Evolutionary conservation across 2,329 filamentous ascomycete genomes (phyloP).

Genomic region (Aspergillus ibericus): DNA sequence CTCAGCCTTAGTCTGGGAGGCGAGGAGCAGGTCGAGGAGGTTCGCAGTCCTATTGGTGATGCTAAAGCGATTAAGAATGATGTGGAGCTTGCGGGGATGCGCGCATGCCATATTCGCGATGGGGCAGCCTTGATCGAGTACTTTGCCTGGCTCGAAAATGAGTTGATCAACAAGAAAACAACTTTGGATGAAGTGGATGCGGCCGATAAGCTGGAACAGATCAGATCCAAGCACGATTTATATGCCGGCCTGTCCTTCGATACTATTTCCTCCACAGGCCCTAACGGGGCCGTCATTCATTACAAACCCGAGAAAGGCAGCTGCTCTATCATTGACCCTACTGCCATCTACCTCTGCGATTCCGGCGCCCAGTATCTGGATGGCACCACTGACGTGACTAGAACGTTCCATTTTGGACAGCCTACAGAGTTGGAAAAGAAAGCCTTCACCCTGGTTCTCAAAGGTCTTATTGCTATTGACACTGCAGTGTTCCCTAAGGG

Average conservation of each 20-base stretch:
- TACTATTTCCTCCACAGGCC: slow-evolving; percentile 91
- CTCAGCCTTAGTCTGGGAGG: slow-evolving; percentile 83
- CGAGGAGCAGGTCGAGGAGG: slow-evolving; percentile 79
- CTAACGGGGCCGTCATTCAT: slow-evolving; percentile 93
- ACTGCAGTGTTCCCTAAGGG: slow-evolving; percentile 88
- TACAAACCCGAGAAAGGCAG: slow-evolving; percentile 84
- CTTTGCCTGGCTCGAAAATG: slow-evolving; percentile 94
- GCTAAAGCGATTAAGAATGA: slow-evolving; percentile 95
- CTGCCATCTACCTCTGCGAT: slow-evolving; percentile 88
- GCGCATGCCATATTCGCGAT: slow-evolving; percentile 88
- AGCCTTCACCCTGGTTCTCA: slow-evolving; percentile 90
- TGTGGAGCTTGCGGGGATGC: slow-evolving; percentile 86
- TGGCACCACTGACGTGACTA: slow-evolving; percentile 92
- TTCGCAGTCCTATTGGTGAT: slow-evolving; percentile 82
- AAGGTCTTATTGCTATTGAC: slow-evolving; percentile 89
- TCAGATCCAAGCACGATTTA: slow-evolving; percentile 60
- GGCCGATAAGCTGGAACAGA: slow-evolving; percentile 82
- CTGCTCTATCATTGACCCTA: slow-evolving; percentile 80
- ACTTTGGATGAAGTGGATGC: slow-evolving; percentile 83
- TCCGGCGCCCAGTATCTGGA: slow-evolving; percentile 96
- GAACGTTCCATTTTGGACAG: slow-evolving; percentile 86
- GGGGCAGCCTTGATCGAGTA: slow-evolving; percentile 88
- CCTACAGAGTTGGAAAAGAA: slow-evolving; percentile 82
- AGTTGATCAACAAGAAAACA: slow-evolving; percentile 71
- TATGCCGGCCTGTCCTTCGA: slow-evolving; percentile 92